Evolutionary conservation across 164 flowering plant species (phyloP).

Genomic region (Vitis rotundifolia): DNA sequence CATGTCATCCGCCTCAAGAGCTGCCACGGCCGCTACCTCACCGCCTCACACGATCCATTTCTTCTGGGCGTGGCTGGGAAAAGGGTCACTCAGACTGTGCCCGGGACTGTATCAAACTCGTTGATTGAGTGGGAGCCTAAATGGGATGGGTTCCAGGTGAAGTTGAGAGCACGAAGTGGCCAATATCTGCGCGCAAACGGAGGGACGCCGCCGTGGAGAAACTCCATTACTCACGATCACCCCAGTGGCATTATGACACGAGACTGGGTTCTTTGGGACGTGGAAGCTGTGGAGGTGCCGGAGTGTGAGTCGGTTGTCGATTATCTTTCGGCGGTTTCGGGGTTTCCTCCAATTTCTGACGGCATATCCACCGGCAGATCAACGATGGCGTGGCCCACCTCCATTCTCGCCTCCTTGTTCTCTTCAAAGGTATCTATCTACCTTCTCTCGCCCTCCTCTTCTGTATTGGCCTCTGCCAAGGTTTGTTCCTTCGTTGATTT

Average conservation of each 20-base stretch:
- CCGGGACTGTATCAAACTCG: conserved; percentile 12
- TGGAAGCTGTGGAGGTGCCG: conserved; percentile 35
- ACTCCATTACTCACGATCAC: conserved; percentile 69
- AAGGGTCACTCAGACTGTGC: conserved; percentile 36
- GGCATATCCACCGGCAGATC: background rate
- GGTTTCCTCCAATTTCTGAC: conserved; percentile 38
- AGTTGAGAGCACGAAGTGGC: conserved; percentile 44
- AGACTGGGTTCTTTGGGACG: conserved; percentile 71
- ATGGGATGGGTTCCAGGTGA: conserved; percentile 69
- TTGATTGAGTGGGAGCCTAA: conserved; percentile 62
- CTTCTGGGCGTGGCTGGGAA: conserved; percentile 66
- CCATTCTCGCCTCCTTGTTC: too few species aligned
- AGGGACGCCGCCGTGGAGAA: conserved; percentile 77
- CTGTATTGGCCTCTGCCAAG: too few species aligned
- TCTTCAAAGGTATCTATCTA: too few species aligned
- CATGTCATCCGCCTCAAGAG: conserved; percentile 45
- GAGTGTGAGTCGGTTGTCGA: conserved; percentile 18
- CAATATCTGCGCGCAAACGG: conserved; percentile 71
- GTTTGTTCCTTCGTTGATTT: too few species aligned
- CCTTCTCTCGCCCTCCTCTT: too few species aligned
- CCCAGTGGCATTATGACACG: conserved; percentile 31
- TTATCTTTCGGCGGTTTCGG: conserved; percentile 32
- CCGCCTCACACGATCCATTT: conserved; percentile 51
- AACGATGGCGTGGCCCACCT: too few species aligned
- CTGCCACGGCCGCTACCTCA: conserved; percentile 48